A percentile compares a stretch with the other conserved stretches of the same genome.
These are phyloP conservation scores for Durotheca rogersii DNA, from an alignment of 495 filamentous ascomycete genomes.

Conservation along the genomic window DNA sequence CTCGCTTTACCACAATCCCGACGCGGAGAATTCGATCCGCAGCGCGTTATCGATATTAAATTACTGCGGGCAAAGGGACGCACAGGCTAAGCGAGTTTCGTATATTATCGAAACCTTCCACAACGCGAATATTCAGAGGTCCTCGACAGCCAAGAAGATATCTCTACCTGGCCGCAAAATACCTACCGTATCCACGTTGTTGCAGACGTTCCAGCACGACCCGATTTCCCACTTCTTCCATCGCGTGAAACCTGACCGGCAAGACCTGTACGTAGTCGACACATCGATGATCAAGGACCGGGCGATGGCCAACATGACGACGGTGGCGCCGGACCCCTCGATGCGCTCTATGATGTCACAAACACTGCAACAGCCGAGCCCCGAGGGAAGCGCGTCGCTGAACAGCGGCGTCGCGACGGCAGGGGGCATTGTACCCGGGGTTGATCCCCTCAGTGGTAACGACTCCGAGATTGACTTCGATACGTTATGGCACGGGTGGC, in stretches of 20 bases:
- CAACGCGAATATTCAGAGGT: constrained; percentile 35
- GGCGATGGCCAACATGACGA: constrained; percentile 19
- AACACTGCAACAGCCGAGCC: constrained; percentile 42
- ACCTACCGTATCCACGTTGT: constrained; percentile 25
- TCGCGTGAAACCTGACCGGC: constrained; percentile 26
- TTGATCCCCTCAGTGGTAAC: constrained; percentile 40
- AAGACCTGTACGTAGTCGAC: constrained; percentile 20
- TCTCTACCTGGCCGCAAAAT: constrained; percentile 30
- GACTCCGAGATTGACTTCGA: constrained; percentile 59
- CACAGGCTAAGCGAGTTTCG: constrained; percentile 63
- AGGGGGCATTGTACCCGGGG: constrained; percentile 26
- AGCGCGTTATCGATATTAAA: constrained; percentile 62
- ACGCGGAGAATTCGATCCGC: constrained; percentile 54
- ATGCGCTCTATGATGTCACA: constrained; percentile 25
- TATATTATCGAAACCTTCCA: constrained; percentile 65
- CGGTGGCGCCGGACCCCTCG: constrained; percentile 8
- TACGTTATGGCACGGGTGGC: constrained; percentile 50
- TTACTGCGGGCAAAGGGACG: constrained; percentile 62
- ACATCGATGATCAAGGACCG: constrained; percentile 20
- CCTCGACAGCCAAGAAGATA: constrained; percentile 14
- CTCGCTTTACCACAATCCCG: constrained; percentile 58
- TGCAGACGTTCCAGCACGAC: constrained; percentile 26
- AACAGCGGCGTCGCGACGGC: constrained; percentile 40
- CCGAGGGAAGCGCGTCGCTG: constrained; percentile 52
- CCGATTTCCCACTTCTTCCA: constrained; percentile 42